Conservation (phyloP, 1,284 basidiomycete genomes). For the Taiwanofungus camphoratus region DNA sequence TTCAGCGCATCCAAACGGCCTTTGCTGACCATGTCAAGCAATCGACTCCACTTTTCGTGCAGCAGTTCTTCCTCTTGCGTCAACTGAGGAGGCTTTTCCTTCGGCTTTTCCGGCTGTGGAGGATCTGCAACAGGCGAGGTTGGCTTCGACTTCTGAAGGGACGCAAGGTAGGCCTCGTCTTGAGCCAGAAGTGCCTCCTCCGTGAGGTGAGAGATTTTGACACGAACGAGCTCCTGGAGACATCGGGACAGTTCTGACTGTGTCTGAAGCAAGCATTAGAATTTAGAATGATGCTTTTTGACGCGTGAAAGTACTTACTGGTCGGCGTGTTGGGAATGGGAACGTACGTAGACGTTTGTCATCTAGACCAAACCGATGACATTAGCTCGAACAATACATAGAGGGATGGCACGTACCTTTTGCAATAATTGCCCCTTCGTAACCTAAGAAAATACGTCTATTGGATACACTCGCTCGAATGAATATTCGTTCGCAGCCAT, state of each 20-base stretch:
- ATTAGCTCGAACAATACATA: neutral
- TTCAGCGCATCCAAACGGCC: constrained; percentile 80
- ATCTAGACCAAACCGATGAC: constrained; percentile 31
- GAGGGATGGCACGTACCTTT: constrained; percentile 35
- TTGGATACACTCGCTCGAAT: constrained; percentile 84
- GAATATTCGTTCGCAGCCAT: constrained; percentile 81
- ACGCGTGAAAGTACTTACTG: constrained; percentile 47
- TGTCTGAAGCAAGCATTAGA: constrained; percentile 47
- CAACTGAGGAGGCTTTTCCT: constrained; percentile 53
- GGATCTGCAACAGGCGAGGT: constrained; percentile 29
- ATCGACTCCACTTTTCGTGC: constrained; percentile 72
- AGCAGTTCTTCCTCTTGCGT: constrained; percentile 73
- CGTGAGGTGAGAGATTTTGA: constrained; percentile 83
- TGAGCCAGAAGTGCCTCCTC: constrained; percentile 80
- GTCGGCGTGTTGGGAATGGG: constrained; percentile 90
- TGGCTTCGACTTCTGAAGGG: constrained; percentile 72
- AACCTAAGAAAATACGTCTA: constrained; percentile 83
- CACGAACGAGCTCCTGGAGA: constrained; percentile 80
- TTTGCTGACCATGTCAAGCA: constrained; percentile 86
- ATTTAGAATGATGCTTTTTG: neutral
- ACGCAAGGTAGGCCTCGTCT: constrained; percentile 84
- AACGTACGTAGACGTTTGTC: constrained; percentile 83
- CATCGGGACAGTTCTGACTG: constrained; percentile 88
- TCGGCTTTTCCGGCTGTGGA: constrained; percentile 25
- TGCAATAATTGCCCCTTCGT: constrained; percentile 60